phyloP scores from a whole-genome alignment of 2,329 filamentous ascomycete species.

The Aspergillus sojae region DNA sequence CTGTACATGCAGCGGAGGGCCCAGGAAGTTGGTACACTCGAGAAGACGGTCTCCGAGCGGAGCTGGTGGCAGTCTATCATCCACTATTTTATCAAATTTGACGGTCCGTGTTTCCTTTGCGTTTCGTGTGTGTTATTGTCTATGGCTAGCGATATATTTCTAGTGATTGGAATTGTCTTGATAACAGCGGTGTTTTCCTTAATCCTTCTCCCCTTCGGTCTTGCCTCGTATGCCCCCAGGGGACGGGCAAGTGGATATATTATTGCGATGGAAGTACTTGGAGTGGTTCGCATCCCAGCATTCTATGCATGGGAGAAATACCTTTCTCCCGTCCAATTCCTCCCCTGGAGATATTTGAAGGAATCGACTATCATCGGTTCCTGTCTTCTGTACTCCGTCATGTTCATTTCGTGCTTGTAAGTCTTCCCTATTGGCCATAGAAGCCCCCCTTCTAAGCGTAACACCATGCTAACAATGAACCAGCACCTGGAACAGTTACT shows the following conservation, averaged over 20 bases:
- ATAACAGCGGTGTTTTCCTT: constrained; percentile 2
- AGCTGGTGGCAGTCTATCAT: background rate
- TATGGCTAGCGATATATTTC: background rate
- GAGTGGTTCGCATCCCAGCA: too few relatives aligned
- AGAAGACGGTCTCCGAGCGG: background rate
- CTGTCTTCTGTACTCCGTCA: too few relatives aligned
- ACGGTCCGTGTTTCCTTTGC: background rate
- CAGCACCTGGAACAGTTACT: background rate
- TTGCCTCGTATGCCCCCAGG: background rate
- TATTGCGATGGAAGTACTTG: too few relatives aligned
- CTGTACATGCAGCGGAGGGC: background rate
- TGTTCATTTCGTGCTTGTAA: too few relatives aligned
- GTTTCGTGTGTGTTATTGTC: too few relatives aligned
- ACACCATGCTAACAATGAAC: background rate
- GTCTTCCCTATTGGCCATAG: too few relatives aligned
- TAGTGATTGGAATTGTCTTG: constrained; percentile 1
- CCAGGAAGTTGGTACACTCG: background rate
- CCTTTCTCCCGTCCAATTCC: too few relatives aligned
- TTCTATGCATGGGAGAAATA: too few relatives aligned
- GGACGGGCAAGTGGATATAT: too few relatives aligned
- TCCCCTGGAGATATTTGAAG: too few relatives aligned
- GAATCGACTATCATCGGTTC: too few relatives aligned
- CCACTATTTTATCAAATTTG: background rate
- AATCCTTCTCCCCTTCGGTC: constrained; percentile 2
- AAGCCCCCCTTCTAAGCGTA: too few relatives aligned